Conservation (phyloP, 1,139 yeast genomes). For the Protomyces inouyei region DNA sequence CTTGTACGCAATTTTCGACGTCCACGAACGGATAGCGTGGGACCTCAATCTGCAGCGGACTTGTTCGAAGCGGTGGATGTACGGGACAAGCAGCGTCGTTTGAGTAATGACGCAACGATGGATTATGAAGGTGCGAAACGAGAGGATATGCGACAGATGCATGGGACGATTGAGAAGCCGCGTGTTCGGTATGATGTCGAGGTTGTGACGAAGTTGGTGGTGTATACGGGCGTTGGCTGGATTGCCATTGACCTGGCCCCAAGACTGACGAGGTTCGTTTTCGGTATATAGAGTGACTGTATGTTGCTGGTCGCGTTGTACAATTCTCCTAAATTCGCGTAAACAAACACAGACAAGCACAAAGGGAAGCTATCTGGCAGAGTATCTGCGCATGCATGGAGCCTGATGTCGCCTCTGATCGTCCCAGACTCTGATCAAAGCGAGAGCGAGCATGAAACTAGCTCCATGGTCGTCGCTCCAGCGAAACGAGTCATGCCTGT, state of each 20-base stretch:
- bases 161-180: constrained; percentile 42
- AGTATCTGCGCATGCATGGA: not conserved
- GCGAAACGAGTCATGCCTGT: not conserved
- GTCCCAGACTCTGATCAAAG: not conserved
- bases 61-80: constrained; percentile 42
- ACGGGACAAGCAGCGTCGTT: constrained; percentile 31
- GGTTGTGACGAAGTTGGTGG: constrained; percentile 63
- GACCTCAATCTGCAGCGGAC: constrained; percentile 46
- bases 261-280: constrained; percentile 1
- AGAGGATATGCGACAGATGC: constrained; percentile 35
- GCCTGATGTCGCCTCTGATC: not conserved
- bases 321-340: not conserved
- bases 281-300: constrained; percentile 1
- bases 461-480: not conserved
- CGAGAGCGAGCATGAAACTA: not conserved
- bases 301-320: not conserved
- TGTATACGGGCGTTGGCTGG: constrained; percentile 66
- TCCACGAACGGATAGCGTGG: constrained; percentile 42
- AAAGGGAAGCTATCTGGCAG: not conserved
- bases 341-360: not conserved
- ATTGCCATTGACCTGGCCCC: constrained; percentile 32
- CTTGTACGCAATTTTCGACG: constrained; percentile 37
- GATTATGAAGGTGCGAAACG: constrained; percentile 26
- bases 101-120: constrained; percentile 10
- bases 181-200: constrained; percentile 63